phyloP scores from a whole-genome alignment of 2,329 filamentous ascomycete species.

The Parasarocladium wereldwijsianum region DNA sequence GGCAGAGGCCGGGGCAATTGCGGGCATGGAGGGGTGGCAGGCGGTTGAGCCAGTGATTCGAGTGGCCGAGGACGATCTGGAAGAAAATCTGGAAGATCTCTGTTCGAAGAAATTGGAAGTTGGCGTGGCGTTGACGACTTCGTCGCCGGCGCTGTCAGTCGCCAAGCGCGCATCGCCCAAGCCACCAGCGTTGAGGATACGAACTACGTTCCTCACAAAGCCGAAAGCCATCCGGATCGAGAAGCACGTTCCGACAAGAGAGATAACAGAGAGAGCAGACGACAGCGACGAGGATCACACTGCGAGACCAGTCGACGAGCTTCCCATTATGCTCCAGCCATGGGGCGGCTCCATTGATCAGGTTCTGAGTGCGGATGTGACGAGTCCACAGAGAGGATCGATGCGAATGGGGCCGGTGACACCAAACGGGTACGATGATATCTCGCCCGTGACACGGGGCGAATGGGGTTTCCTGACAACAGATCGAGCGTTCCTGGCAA shows the following conservation, averaged over 20 bases:
- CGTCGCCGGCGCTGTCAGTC: conserved; percentile 5
- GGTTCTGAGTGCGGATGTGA: conserved; percentile 18
- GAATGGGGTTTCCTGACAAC: conserved; percentile 49
- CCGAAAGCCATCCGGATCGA: conserved; percentile 1
- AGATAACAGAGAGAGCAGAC: too few relatives aligned
- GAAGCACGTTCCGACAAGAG: too few relatives aligned
- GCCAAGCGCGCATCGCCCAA: conserved; percentile 13
- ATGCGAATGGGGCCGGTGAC: conserved; percentile 32
- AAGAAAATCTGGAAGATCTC: conserved; percentile 10
- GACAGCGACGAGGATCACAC: conserved; percentile 23
- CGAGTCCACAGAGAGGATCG: conserved; percentile 10
- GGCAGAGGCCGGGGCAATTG: conserved; percentile 30
- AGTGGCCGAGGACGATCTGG: conserved; percentile 8
- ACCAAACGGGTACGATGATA: conserved; percentile 45
- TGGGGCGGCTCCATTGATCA: conserved; percentile 28
- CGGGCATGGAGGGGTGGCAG: conserved; percentile 14
- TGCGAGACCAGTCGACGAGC: conserved; percentile 19
- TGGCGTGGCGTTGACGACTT: conserved; percentile 12
- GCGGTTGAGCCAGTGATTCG: background rate
- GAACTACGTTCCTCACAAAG: conserved; percentile 24
- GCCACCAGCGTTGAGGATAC: conserved; percentile 21
- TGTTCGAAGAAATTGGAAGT: conserved; percentile 9
- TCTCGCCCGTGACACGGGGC: conserved; percentile 45
- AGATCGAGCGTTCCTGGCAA: conserved; percentile 27
- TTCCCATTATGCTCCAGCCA: conserved; percentile 12